Base-by-base conservation (phyloP, 2,329 filamentous ascomycete species). In the Fusarium dimerum region DNA sequence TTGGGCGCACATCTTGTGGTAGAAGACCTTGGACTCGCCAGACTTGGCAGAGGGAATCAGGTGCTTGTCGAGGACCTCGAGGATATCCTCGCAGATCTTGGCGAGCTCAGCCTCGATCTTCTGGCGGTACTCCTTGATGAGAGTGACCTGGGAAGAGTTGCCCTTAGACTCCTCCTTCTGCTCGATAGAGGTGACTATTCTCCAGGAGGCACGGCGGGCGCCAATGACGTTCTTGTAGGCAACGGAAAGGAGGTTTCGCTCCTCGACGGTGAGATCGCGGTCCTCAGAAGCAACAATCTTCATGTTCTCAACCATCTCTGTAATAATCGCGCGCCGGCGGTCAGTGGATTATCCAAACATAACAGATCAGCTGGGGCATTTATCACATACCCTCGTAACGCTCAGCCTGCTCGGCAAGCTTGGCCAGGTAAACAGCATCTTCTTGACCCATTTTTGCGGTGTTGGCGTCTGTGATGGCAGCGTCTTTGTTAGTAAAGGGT, bases 181-280 rank as follows among this genome's bases (percentile, higher is more conserved):
- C 83, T 97, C 93, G 78, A 99, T 97, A 74, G 94, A 97, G 74
- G 92, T 95, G 80, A 99, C 95, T 79, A 99, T 97, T 80, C 93
- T 88, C 93, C 93, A 99, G 69, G 92, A 97, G 73, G 93, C 93
- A 86, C 94, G 93, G 77, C 93, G 89, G 73, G 94, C 95, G 71
- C 94, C 93, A 70, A 99, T 91, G 58, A 99, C 94, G 80, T 99
- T 99, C 90, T 99, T 99, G 88, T 99, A 99, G 75, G 93, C 93
- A 71, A 97, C 94, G 64, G 91, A 96, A 65, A 99, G 88, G 63
- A 99, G 89, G 82, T 97, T 97, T 78, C 93, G 91, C 87, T 99
- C 94, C 77, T 97, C 93, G 68, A 97, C 93, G 63, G 86, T 88
- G 71, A 93, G 87, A 78, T 92, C 89, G 69, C 84, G 83, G 66